phyloP scores from a whole-genome alignment of 2,329 filamentous ascomycete genomes.

The Chaetomium olivaceum region DNA sequence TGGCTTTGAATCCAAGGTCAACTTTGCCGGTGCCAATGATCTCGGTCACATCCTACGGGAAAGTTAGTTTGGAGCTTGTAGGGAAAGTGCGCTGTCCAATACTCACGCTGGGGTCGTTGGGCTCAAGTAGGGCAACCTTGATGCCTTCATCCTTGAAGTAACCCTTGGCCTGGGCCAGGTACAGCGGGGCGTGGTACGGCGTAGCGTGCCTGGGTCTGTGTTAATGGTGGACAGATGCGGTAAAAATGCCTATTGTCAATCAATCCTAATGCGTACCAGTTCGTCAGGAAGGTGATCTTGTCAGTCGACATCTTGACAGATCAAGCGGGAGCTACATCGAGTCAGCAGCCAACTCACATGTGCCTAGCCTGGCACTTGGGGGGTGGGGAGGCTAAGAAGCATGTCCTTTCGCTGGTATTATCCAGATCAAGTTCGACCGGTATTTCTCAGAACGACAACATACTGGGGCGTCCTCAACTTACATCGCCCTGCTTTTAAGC shows the following conservation, averaged over 20 bases:
- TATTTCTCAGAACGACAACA: constrained; percentile 67
- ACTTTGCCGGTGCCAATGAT: constrained; percentile 76
- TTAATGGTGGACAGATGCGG: not conserved
- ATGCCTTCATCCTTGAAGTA: constrained; percentile 75
- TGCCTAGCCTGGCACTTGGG: constrained; percentile 28
- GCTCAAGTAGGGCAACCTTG: constrained; percentile 75
- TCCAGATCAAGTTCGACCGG: constrained; percentile 86
- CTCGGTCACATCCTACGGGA: constrained; percentile 69
- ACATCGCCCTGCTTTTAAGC: not conserved
- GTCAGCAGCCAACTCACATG: constrained; percentile 45
- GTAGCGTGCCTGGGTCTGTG: constrained; percentile 66
- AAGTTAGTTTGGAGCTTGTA: constrained; percentile 20
- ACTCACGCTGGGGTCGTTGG: constrained; percentile 71
- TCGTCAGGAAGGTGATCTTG: constrained; percentile 82
- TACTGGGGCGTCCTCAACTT: not conserved
- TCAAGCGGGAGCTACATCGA: constrained; percentile 45
- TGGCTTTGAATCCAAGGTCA: constrained; percentile 78
- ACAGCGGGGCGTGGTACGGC: constrained; percentile 76
- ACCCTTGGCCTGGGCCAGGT: constrained; percentile 73
- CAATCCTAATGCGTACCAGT: constrained; percentile 60
- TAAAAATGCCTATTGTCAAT: not conserved
- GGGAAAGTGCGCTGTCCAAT: not conserved
- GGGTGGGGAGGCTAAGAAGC: constrained; percentile 60
- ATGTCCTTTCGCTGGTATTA: constrained; percentile 96
- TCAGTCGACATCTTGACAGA: constrained; percentile 70